Conservation (phyloP, 2,329 filamentous ascomycete genomes). For the Fusarium setosum region DNA sequence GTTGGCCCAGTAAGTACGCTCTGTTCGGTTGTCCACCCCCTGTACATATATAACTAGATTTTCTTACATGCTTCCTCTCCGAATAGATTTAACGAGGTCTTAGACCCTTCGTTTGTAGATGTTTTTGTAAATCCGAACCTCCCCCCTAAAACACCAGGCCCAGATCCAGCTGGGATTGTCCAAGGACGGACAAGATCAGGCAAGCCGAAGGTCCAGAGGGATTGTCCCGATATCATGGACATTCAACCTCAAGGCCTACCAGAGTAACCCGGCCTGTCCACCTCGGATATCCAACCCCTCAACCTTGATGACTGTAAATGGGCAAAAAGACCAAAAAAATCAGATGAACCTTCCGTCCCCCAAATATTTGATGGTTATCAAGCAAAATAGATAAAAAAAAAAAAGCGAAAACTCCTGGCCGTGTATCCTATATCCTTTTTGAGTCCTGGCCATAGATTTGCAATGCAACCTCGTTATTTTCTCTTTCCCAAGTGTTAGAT, state of each 20-base stretch:
- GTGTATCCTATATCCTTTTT: slow-evolving; percentile 47
- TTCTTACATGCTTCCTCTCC: slow-evolving; percentile 26
- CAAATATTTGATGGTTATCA: slow-evolving; percentile 22
- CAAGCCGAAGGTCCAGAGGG: not conserved
- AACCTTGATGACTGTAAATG: slow-evolving; percentile 8
- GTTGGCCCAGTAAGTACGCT: slow-evolving; percentile 16
- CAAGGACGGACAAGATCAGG: not conserved
- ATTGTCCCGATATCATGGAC: not conserved
- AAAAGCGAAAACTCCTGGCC: slow-evolving; percentile 44
- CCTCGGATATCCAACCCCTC: not conserved
- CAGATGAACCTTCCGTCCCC: slow-evolving; percentile 26
- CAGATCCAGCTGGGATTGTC: not conserved
- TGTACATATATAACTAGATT: slow-evolving; percentile 26
- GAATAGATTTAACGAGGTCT: slow-evolving; percentile 14
- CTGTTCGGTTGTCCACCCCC: slow-evolving; percentile 27
- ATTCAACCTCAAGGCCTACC: not conserved
- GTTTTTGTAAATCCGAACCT: slow-evolving; percentile 32
- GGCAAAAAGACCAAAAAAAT: slow-evolving; percentile 20
- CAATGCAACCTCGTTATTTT: slow-evolving; percentile 37
- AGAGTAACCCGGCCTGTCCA: not conserved
- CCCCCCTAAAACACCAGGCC: slow-evolving; percentile 33
- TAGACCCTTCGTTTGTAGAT: slow-evolving; percentile 18
- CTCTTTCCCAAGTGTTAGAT: slow-evolving; percentile 32
- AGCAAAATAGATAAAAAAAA: slow-evolving; percentile 18
- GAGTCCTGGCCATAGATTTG: slow-evolving; percentile 38